Base-by-base conservation (phyloP, 1,284 basidiomycete species). In the Sanghuangporus weigelae region DNA sequence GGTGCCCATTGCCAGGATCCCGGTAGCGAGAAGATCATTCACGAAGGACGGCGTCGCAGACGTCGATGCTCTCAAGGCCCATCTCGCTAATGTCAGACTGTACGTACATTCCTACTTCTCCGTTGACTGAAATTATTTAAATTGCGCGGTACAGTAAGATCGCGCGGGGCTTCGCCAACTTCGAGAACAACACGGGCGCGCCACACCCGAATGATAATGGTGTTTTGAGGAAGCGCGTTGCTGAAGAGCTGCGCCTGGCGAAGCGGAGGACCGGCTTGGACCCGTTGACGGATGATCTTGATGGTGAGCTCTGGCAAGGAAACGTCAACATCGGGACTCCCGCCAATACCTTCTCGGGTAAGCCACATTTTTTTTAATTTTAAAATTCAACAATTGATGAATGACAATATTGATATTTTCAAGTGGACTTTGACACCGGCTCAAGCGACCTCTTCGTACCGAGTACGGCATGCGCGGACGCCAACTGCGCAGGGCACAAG, bases 391-490 rank as follows among this genome's bases (percentile, higher is more conserved):
- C 26, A 53, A 5, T 55, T n/a, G 21, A 35, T n/a, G 21, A 14
- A 51, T 11, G 26, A 21, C 21, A 51, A 35, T 51, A n/a, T 51
- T 11, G 2, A 21, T 35, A n/a, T 51, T 21, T 7, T 44, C 8
- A 58, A 54, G 66, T 66, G 36, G 53, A 68, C 57, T 66, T 60
- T 60, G 36, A 70, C 55, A 68, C 69, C 14, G 66, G 69, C 4
- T 67, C 65, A 51, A 66, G 65, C 42, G 69, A 70, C 49, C 59
- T 64, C 36, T 67, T 70, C 64, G 57, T 69, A 16, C 68, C 68
- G 11, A 66, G 67, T 3, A 51, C 51, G n/a, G 51, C 62, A 23
- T 70, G 69, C 59, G 61, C 59, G 12, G 64, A 57, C 26, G 59
- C 57, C 26, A 70, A 68, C 48, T 70, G 69, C 58, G 56, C 48